These are phyloP conservation scores for Pichia eremophila DNA, from an alignment of 805 yeast species.

Conservation along the genomic window DNA sequence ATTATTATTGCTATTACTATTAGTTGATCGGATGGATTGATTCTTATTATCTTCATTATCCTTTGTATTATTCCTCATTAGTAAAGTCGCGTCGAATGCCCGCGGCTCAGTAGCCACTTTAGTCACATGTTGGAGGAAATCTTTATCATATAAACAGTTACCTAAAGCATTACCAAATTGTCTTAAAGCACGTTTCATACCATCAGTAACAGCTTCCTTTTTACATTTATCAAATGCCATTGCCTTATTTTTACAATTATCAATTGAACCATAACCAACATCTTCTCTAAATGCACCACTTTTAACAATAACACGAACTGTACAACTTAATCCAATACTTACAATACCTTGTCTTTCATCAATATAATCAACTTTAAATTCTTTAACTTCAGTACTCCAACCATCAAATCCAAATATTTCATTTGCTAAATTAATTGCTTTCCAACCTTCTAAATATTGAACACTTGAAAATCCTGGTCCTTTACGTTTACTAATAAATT, in stretches of 20 bases:
- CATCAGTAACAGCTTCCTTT: constrained; percentile 83
- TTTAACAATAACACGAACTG: constrained; percentile 59
- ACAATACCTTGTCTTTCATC: constrained; percentile 53
- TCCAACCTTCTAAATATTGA: constrained; percentile 78
- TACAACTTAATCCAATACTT: constrained; percentile 61
- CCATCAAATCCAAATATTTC: constrained; percentile 78
- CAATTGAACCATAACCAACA: constrained; percentile 66
- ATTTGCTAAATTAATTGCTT: constrained; percentile 69
- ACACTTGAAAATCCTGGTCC: constrained; percentile 66
- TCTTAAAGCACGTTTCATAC: constrained; percentile 66
- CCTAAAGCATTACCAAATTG: constrained; percentile 77
- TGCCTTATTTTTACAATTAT: constrained; percentile 59
- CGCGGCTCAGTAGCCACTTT: constrained; percentile 30
- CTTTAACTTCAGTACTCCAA: constrained; percentile 67
- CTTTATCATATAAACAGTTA: constrained; percentile 74
- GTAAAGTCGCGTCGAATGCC: constrained; percentile 22
- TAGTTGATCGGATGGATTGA: neutral
- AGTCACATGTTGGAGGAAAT: constrained; percentile 43
- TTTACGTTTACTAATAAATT: constrained; percentile 63
- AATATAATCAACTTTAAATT: constrained; percentile 57
- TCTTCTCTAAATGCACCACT: constrained; percentile 82
- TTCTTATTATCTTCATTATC: neutral
- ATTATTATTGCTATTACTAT: neutral
- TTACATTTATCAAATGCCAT: constrained; percentile 73
- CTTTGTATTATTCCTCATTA: constrained; percentile 18